These are phyloP conservation scores for Crucibulum laeve DNA, from an alignment of 768 basidiomycete species.

Conservation along the genomic window DNA sequence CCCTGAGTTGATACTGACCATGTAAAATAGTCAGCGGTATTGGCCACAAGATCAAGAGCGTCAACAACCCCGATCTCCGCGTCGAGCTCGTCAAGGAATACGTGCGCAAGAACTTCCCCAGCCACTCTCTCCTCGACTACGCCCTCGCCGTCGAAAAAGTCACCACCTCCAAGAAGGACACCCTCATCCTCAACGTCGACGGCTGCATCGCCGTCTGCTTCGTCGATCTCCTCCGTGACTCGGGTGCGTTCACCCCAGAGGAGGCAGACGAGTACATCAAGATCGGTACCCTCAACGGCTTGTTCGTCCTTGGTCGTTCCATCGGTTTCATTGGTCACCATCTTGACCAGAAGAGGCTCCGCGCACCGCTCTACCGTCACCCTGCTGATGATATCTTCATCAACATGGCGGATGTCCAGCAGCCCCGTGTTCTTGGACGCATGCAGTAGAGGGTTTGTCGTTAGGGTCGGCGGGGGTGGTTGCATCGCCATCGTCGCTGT, in stretches of 20 bases:
- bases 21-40: conserved; percentile 79
- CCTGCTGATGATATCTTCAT: conserved; percentile 96
- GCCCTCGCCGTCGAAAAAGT: conserved; percentile 97
- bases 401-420: conserved; percentile 83
- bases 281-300: conserved; percentile 92
- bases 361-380: conserved; percentile 90
- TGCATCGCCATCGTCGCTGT: no score
- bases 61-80: conserved; percentile 92
- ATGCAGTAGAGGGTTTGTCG: conserved; percentile 24
- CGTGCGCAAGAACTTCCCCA: conserved; percentile 93
- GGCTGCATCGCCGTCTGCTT: conserved; percentile 96
- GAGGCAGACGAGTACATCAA: conserved; percentile 98
- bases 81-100: conserved; percentile 96
- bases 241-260: conserved; percentile 91
- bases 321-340: conserved; percentile 98
- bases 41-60: conserved; percentile 99
- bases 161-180: conserved; percentile 97
- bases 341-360: conserved; percentile 93
- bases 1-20: conserved; percentile 3
- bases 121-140: conserved; percentile 88
- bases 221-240: conserved; percentile 89
- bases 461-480: no score
- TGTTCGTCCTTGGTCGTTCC: conserved; percentile 96
- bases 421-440: conserved; percentile 72
- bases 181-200: conserved; percentile 94